phyloP scores from a whole-genome alignment of 768 basidiomycete genomes.

The Boletus rubroflammeus region DNA sequence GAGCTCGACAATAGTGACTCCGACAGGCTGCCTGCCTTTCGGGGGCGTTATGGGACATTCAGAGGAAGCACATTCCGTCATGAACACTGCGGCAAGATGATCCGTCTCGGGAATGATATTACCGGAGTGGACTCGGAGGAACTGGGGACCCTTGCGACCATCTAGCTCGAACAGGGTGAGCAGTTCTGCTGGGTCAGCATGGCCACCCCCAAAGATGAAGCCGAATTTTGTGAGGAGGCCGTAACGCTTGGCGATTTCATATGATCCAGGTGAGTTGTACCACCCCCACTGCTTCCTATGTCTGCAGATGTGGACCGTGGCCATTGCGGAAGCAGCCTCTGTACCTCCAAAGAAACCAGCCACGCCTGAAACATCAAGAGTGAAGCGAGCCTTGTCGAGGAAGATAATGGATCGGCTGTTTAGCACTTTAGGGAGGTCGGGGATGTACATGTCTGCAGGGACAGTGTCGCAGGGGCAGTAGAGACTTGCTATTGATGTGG shows the following conservation, averaged over 20 bases:
- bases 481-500: not conserved
- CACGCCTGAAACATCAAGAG: slow-evolving; percentile 24
- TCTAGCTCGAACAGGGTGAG: slow-evolving; percentile 7
- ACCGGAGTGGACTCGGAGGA: slow-evolving; percentile 8
- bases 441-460: slow-evolving; percentile 1
- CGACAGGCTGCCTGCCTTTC: slow-evolving; percentile 2
- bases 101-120: slow-evolving; percentile 2
- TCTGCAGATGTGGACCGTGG: slow-evolving; percentile 28
- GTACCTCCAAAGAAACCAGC: slow-evolving; percentile 22
- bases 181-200: slow-evolving; percentile 5
- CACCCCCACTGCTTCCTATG: slow-evolving; percentile 29
- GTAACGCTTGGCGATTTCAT: slow-evolving; percentile 29
- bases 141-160: slow-evolving; percentile 6
- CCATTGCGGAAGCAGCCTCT: slow-evolving; percentile 34
- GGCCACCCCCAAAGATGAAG: slow-evolving; percentile 28
- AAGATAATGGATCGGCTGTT: not conserved
- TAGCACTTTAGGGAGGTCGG: not conserved
- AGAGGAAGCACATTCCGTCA: not conserved
- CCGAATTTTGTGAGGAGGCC: slow-evolving; percentile 24
- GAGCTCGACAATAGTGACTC: slow-evolving; percentile 1
- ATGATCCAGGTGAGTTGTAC: slow-evolving; percentile 35
- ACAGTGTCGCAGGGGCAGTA: not conserved
- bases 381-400: slow-evolving; percentile 14
- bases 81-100: slow-evolving; percentile 7
- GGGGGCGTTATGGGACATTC: not conserved